These are phyloP conservation scores for Tylopilus subfusipes DNA, from an alignment of 768 basidiomycete genomes.

Conservation along the genomic window DNA sequence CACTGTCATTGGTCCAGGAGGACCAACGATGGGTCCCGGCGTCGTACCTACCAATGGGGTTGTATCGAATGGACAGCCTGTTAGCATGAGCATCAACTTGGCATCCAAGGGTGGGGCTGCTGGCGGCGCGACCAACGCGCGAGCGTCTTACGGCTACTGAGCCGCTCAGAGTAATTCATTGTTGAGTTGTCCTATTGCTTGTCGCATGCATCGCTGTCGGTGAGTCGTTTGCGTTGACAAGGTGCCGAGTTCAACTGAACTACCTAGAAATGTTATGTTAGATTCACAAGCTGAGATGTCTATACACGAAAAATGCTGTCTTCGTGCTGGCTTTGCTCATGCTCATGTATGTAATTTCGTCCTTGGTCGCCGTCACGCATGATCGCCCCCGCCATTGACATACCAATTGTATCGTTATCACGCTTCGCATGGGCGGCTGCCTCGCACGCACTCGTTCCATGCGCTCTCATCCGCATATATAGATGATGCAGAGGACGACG, in stretches of 20 bases:
- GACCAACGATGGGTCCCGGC: slow-evolving; percentile 29
- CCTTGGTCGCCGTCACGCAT: slow-evolving; percentile 12
- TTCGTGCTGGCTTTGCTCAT: slow-evolving; percentile 18
- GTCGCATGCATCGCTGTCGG: slow-evolving; percentile 13
- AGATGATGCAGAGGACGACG: slow-evolving; percentile 20
- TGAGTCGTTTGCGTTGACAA: slow-evolving; percentile 3
- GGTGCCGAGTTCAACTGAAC: not conserved
- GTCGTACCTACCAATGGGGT: slow-evolving; percentile 29
- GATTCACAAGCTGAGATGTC: slow-evolving; percentile 16
- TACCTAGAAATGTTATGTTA: slow-evolving; percentile 13
- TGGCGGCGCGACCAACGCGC: slow-evolving; percentile 28
- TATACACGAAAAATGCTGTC: slow-evolving; percentile 15
- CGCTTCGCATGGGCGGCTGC: slow-evolving; percentile 5
- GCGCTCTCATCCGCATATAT: slow-evolving; percentile 14
- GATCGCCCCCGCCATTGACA: slow-evolving; percentile 5
- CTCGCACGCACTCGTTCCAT: not conserved
- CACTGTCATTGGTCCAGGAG: slow-evolving; percentile 48
- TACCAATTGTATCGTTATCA: slow-evolving; percentile 10
- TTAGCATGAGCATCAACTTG: slow-evolving; percentile 43
- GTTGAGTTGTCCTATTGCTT: slow-evolving; percentile 3
- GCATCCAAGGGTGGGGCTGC: slow-evolving; percentile 35
- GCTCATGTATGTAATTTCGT: slow-evolving; percentile 17
- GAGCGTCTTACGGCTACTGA: slow-evolving; percentile 42
- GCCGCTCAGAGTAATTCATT: not conserved
- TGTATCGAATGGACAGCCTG: slow-evolving; percentile 33